Percentiles rank a stretch among this genome's conserved stretches.
Conservation (phyloP, 805 yeast species). For the Candida ortonii region DNA sequence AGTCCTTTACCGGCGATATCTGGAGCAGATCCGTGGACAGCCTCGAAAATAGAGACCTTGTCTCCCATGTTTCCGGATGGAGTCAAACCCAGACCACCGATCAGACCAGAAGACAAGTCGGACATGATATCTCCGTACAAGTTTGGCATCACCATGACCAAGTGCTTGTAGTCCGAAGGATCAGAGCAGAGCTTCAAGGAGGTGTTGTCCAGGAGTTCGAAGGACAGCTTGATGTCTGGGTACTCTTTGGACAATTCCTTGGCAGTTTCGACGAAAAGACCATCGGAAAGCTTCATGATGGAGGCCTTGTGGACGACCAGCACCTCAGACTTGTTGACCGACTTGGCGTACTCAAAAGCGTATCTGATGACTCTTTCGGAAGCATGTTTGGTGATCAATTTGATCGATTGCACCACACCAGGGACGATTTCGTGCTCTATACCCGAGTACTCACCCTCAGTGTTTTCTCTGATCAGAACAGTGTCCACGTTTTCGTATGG, state of each 20-base stretch:
- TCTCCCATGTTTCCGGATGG: conserved; percentile 99
- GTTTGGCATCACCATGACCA: conserved; percentile 97
- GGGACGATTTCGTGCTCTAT: conserved; percentile 97
- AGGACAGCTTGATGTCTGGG: conserved; percentile 82
- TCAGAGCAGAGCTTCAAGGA: conserved; percentile 86
- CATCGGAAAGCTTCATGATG: conserved; percentile 97
- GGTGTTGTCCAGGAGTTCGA: conserved; percentile 93
- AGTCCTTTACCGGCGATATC: conserved; percentile 98
- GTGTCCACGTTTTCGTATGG: conserved; percentile 88
- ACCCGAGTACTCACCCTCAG: conserved; percentile 99
- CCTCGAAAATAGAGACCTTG: conserved; percentile 96
- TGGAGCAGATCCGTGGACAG: conserved; percentile 99
- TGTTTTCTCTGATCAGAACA: conserved; percentile 96
- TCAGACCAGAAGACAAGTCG: conserved; percentile 94
- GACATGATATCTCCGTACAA: conserved; percentile 99
- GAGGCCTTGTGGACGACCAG: conserved; percentile 97
- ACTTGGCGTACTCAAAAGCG: conserved; percentile 94
- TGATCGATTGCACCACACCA: conserved; percentile 97
- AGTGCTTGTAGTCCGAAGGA: conserved; percentile 81
- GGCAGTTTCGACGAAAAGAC: conserved; percentile 91
- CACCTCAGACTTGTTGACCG: conserved; percentile 83
- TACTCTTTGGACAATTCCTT: conserved; percentile 85
- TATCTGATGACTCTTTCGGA: conserved; percentile 95
- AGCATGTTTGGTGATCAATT: conserved; percentile 93
- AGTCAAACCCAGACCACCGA: conserved; percentile 98